Base-by-base conservation (phyloP, 305 asterid species). In the Plantago lanceolata region DNA sequence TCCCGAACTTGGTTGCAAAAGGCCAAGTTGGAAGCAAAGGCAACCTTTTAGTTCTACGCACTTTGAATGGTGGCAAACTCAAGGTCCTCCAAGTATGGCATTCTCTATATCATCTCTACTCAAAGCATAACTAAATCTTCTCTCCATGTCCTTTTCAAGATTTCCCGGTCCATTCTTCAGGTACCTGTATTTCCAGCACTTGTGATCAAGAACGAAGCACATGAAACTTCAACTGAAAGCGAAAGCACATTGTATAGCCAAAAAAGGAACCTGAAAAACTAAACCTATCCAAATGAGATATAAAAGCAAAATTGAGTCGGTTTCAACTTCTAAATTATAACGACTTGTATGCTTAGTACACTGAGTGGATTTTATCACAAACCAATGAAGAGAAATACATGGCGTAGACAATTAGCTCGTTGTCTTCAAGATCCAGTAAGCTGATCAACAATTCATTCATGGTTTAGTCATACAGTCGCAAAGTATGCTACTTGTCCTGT, bases 11-110 rank as follows among this genome's bases (percentile, higher is more conserved):
- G 29, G 19, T 43, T 15, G 59, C 40, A 44, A 68, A 63, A 19
- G 24, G 16, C 6, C 40, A 20, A 24, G 28, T 24, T 24, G 28
- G 28, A 24, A 24, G 3, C 28, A 68, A 59, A 62, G 60, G 43
- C 8, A 26, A 19, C 45, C 49, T 48, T 57, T 33, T 35, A 60
- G 45, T 54, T 40, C 31, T n/a, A 3, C n/a, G 56, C 9, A 11
- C 26, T 24, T 24, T 5, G 50, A 2, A 45, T 16, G 55, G 2
- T 43, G 44, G 19, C 5, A 37, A 28, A 56, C 65, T 73, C 79
- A 92, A 49, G 99, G 99, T 52, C 99, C 99, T 79, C 97, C 99
- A 53, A 93, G 97, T 66, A 93, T 84, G 48, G 99, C 99, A 65
- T 93, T 93, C 72, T 93, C 97, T 20, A 93, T 87, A 73, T 93